Base-by-base conservation (phyloP, 2,329 filamentous ascomycete genomes). In the Seiridium unicorne region DNA sequence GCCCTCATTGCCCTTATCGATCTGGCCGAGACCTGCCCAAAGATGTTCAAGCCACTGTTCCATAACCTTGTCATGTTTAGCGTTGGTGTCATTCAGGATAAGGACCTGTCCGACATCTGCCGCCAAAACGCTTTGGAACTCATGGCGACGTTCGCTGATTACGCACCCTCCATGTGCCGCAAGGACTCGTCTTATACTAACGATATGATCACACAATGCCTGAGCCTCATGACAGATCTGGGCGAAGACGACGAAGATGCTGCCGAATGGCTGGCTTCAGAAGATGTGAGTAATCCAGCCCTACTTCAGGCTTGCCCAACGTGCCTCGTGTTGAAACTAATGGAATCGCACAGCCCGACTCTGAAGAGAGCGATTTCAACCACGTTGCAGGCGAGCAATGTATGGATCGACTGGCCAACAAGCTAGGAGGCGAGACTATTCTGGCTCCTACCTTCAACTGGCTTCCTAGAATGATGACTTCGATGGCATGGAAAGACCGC, bases 21-120 rank as follows among this genome's bases (percentile, higher is more conserved):
- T 65, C 84, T 99, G 59, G 95, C 95, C 44, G 95, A 98, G 76
- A 85, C 90, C n/a, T 90, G 92, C 31, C 93, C 94, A 31, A 96
- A 95, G 78, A 98, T 98, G 93, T 99, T 99, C 80, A 96, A 95
- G 78, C 85, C 84, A 26, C 82, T 96, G n/a, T 99, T 99, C 79
- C 89, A 90, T 71, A 93, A 92, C 70, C 83, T 99, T 3, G 94
- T 98, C 56, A 89, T 91, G 68, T 97, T 99, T 77, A 94, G 90
- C 73, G 88, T 98, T 62, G 92, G 91, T 5, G 93, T 98, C 60
- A 91, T 99, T 67, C 91, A 96, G 69, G 94, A 99, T 74, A 98
- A 98, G 79, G 93, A 98, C 63, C 84, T 99, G 31, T 90, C 89
- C 63, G 93, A 97, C 70, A 85, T 93, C 66, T 91, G 92, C 63